Base-by-base conservation (phyloP, 2,329 filamentous ascomycete species). In the Colletotrichum truncatum region DNA sequence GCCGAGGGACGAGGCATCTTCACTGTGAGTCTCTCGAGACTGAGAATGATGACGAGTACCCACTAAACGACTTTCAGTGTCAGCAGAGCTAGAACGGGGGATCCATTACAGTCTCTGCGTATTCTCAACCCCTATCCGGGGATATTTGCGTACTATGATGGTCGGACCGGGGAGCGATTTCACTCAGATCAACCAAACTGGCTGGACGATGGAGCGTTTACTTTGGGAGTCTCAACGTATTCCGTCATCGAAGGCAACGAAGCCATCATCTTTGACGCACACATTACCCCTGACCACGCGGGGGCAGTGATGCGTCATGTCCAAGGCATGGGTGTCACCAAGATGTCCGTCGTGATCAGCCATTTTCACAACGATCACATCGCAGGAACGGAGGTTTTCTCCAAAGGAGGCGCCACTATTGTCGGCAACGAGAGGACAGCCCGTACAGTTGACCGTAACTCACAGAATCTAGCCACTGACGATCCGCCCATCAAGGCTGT, bases 181-280 rank as follows among this genome's bases (percentile, higher is more conserved):
- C 64, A 67, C 36, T 68, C 66, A 4, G 66, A 68, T 8, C 52
- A 67, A 28, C 66, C 66, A 14, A 68, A 68, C 30, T 68, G 66
- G 66, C 53, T 68, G 3, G 66, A 68, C 16, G 64, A 68, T n/a
- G 66, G 66, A 5, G 66, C 66, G 4, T 68, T 68, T 30, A 68
- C 66, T 8, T 30, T 68, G 0, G 66, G 66, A 8, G 64, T 68
- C 8, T 43, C 66, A 2, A 67, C 64, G 10, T 68, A 68, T 28
- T 61, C 66, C 10, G 59, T 68, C 7, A 62, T 68, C 10, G 46
- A 56, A 18, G 64, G 64, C 4, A 64, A 66, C 5, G 65, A 68
- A 23, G 67, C 67, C 9, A 67, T 68, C 36, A 51, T 68, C 8
- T 68, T 64, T 23, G 66, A 68, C 30, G 46, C 66, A 11, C 64